Percentiles rank a stretch among this genome's conserved stretches.
Evolutionary conservation across 1,284 basidiomycete genomes (phyloP).

Genomic region (Pseudozyma hubeiensis): DNA sequence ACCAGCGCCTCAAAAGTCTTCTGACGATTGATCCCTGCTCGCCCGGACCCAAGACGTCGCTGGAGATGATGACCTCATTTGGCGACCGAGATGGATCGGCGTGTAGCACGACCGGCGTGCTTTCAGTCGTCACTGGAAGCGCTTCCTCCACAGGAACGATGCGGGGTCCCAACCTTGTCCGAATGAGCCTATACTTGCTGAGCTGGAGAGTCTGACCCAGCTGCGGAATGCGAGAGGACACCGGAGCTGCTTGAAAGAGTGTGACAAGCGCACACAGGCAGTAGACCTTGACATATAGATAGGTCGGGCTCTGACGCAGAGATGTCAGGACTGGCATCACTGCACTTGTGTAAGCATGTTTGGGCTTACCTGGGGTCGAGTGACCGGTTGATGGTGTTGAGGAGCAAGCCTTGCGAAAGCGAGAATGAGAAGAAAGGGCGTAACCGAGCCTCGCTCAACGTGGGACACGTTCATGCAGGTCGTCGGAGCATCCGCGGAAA

Average conservation of each 20-base stretch:
- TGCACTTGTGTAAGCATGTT: slow-evolving; percentile 12
- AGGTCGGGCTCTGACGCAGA: slow-evolving; percentile 58
- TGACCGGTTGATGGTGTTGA: slow-evolving; percentile 3
- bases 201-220: slow-evolving; percentile 36
- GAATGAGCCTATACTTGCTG: slow-evolving; percentile 33
- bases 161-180: slow-evolving; percentile 29
- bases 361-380: not conserved
- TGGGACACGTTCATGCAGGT: slow-evolving; percentile 20
- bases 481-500: slow-evolving; percentile 3
- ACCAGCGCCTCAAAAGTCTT: slow-evolving; percentile 50
- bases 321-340: slow-evolving; percentile 53
- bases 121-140: not conserved
- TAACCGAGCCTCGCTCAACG: not conserved
- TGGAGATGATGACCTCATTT: slow-evolving; percentile 40
- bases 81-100: not conserved
- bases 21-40: slow-evolving; percentile 21
- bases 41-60: slow-evolving; percentile 35
- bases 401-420: not conserved
- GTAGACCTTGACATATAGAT: slow-evolving; percentile 65
- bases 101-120: not conserved
- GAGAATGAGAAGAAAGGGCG: not conserved
- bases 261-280: slow-evolving; percentile 61
- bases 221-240: slow-evolving; percentile 56
- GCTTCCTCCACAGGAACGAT: slow-evolving; percentile 38
- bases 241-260: slow-evolving; percentile 58